Evolutionary conservation across 371 early-diverging fungal species (phyloP), one percentile per base, ranked within the genome.

Genomic region (Sporodiniella umbellata): DNA sequence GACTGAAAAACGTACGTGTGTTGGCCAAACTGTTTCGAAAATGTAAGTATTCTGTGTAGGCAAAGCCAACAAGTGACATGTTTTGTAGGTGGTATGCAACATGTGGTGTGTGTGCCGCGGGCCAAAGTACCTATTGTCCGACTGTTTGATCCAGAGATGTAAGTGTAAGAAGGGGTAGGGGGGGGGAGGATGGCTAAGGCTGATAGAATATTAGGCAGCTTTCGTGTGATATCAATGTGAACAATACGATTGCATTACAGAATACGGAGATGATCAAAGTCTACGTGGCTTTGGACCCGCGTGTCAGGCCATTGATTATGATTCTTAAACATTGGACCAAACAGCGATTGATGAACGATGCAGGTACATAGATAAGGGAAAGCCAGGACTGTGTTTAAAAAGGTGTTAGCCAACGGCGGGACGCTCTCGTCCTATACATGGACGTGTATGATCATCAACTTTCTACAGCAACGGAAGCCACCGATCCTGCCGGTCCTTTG

Each of bases 401-500:
- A 21, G 42, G 51, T 31, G 55, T 22, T 57, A 80, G 93, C 89
- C 10, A 87, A 85, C 51, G 94, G 95, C 38, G 96, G 96, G 11
- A 96, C 96, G 0, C 64, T 96, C 37, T 92, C 93, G 28, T 90
- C 92, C 2, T 96, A 96, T 67, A 87, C 95, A 17, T 94, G 95
- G 95, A 90, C 89, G 15, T 89, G 88, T 60, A 87, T 95, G 81
- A 82, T 87, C 24, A 66, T 96, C 55, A 87, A 90, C 57, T 96
- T 92, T 61, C 66, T 96, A 33, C 96, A 96, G 68, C 87, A 79
- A 76, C 86, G 93, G n/a, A 50, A 81, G 12, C 94, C 94, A 25
- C 90, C 95, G 0, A 89, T 96, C 48, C 68, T 96, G 17, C 96
- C 96, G 0, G 81, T 81, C 12, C 67, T 96, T 31, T 94, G 93